Evolutionary conservation across 768 basidiomycete genomes (phyloP), one percentile per base, ranked within the genome.

Genomic region (Mycena venus): DNA sequence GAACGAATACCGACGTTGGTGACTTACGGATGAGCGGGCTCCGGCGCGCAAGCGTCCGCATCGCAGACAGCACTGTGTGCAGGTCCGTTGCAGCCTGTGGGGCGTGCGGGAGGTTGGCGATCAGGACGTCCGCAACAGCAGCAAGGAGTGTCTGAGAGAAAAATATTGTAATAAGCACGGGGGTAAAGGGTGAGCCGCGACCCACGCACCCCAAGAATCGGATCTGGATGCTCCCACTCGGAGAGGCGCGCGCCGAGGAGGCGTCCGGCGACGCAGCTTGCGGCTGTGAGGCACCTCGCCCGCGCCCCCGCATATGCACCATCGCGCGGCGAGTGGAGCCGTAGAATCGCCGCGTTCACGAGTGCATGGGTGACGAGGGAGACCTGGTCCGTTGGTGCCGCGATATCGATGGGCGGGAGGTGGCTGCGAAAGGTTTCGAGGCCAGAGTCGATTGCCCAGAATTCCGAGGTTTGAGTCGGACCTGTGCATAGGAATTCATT

Each of bases 181-280:
- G n/a, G n/a, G n/a, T n/a, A n/a, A n/a, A n/a, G n/a, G 0, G 10
- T 68, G 14, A 59, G 36, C 29, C 2, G 7, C 17, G 36, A 21
- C 2, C 10, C 17, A 72, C 71, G n/a, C 8, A 75, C 75, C 19
- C 70, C 75, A 11, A 75, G 27, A 1, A 75, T 36, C 2, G 58
- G 47, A 58, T 75, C 75, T 12, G n/a, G 67, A 1, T 21, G 31
- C n/a, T 53, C 40, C 66, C 40, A 68, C 11, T 55, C 56, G 1
- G 34, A 31, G 2, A 67, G 4, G 6, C 12, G 40, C 4, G 42
- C 38, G 15, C 40, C 23, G 0, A n/a, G 23, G 6, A 75, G 61
- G 36, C 32, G 49, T 9, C 27, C n/a, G 14, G 27, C 42, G 15
- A 72, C 31, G 27, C 32, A 10, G 15, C 31, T 27, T 1, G 70